Evolutionary conservation across 306 rosid species (phyloP).

Genomic region (Begonia peltatifolia): DNA sequence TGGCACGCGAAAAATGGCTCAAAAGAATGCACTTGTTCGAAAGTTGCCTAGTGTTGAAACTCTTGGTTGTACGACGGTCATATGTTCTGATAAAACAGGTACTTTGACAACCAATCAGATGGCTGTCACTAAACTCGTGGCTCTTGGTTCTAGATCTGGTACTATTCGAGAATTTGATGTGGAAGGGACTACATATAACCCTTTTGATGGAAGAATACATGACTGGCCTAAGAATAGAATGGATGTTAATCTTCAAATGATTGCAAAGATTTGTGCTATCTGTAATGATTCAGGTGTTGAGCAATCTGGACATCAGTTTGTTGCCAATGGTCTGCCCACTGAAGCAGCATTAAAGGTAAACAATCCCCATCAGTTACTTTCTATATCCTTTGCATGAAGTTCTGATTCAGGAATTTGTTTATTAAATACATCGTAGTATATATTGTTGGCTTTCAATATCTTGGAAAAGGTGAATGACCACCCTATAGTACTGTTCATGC

Average conservation of each 20-base stretch:
- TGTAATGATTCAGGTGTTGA: constrained; percentile 49
- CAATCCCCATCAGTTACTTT: no score
- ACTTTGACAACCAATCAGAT: constrained; percentile 38
- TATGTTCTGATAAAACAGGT: constrained; percentile 31
- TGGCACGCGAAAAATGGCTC: constrained; percentile 34
- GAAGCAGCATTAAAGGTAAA: no score
- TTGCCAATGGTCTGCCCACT: no score
- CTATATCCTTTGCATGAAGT: no score
- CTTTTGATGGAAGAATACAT: constrained; percentile 35
- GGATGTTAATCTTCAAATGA: constrained; percentile 44
- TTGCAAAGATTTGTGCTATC: constrained; percentile 35
- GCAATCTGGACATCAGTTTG: not conserved
- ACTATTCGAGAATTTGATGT: constrained; percentile 32
- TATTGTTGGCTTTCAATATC: no score
- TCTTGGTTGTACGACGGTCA: constrained; percentile 28
- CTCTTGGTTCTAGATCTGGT: constrained; percentile 28
- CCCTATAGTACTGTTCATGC: no score
- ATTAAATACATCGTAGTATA: no score
- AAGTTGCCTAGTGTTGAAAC: constrained; percentile 41
- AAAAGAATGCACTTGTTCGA: constrained; percentile 40
- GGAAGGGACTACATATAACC: constrained; percentile 41
- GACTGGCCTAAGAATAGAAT: constrained; percentile 24
- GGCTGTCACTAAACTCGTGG: constrained; percentile 38
- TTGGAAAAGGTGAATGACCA: no score
- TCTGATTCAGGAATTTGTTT: no score